These are phyloP conservation scores for Phyllosticta citriasiana DNA, from an alignment of 2,329 filamentous ascomycete genomes.

Conservation along the genomic window DNA sequence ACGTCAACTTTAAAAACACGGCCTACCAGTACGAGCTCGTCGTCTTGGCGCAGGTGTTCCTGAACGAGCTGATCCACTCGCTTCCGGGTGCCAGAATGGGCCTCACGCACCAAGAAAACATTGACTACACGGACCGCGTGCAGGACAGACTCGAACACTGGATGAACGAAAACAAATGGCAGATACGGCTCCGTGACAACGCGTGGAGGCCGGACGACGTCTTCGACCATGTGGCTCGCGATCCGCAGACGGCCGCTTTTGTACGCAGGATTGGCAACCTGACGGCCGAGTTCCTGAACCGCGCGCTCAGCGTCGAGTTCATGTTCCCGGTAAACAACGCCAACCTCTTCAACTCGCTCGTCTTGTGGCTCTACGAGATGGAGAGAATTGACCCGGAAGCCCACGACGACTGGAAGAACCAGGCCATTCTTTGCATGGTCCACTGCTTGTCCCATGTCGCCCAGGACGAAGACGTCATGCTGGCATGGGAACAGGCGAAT, in stretches of 20 bases:
- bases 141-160: neutral
- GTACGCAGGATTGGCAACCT: neutral
- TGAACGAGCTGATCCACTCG: neutral
- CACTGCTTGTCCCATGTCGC: too few species aligned
- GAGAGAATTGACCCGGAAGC: neutral
- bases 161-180: neutral
- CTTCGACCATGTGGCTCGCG: neutral
- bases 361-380: neutral
- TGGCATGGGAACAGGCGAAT: too few species aligned
- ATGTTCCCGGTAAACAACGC: neutral
- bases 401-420: neutral
- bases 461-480: too few species aligned
- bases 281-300: neutral
- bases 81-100: neutral
- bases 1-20: neutral
- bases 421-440: neutral
- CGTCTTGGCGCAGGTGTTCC: neutral
- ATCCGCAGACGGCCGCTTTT: neutral
- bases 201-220: neutral
- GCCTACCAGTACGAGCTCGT: neutral
- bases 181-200: neutral
- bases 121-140: neutral
- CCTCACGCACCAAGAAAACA: neutral
- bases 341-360: neutral
- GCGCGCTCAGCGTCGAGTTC: neutral